A percentile compares a stretch with the other conserved stretches of the same genome.
These are phyloP conservation scores for Posidonia australis DNA, from an alignment of 106 monocot genomes.

Conservation along the genomic window DNA sequence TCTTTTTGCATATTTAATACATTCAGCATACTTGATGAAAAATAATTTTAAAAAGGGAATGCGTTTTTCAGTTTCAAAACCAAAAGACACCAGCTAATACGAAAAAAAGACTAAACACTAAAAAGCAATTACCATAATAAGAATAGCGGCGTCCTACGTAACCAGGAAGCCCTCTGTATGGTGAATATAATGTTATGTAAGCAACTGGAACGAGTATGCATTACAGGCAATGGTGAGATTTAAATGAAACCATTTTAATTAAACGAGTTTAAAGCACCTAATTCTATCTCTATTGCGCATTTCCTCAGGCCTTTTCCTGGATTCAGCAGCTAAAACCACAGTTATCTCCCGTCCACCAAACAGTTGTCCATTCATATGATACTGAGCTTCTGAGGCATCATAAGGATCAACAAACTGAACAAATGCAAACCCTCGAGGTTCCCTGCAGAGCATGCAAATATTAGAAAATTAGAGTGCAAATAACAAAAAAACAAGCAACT, in stretches of 20 bases:
- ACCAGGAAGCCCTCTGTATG: constrained; percentile 31
- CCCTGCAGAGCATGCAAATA: constrained; percentile 31
- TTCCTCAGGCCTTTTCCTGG: constrained; percentile 62
- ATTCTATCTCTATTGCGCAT: constrained; percentile 42
- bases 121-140: constrained; percentile 29
- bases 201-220: neutral
- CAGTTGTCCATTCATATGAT: constrained; percentile 75
- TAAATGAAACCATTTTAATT: neutral
- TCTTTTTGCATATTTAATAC: too few species aligned
- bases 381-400: constrained; percentile 87
- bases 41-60: too few species aligned
- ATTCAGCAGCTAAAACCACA: constrained; percentile 57
- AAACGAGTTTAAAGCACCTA: constrained; percentile 20
- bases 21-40: too few species aligned
- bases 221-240: neutral
- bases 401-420: constrained; percentile 75
- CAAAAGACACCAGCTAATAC: too few species aligned
- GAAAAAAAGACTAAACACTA: neutral
- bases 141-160: constrained; percentile 28
- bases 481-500: neutral
- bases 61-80: too few species aligned
- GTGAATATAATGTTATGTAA: neutral
- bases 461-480: neutral
- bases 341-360: constrained; percentile 59
- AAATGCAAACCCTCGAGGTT: constrained; percentile 88